phyloP scores from a whole-genome alignment of 2,329 filamentous ascomycete species.

The Aureobasidium mangrovei region DNA sequence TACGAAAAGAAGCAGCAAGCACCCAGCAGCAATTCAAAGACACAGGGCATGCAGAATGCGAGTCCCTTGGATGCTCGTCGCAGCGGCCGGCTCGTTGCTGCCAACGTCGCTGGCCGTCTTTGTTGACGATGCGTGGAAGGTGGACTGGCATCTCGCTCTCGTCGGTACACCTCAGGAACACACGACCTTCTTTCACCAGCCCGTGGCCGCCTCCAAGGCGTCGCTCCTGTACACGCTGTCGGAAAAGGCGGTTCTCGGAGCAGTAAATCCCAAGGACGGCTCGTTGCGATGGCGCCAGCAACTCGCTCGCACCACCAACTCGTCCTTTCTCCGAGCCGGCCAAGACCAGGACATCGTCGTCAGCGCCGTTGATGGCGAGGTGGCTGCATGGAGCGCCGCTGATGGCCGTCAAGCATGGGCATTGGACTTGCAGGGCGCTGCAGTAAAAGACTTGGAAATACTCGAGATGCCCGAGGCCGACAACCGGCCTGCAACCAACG shows the following conservation, averaged over 20 bases:
- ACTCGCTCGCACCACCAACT: constrained; percentile 40
- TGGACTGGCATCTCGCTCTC: constrained; percentile 89
- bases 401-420: constrained; percentile 75
- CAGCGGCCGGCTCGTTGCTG: constrained; percentile 35
- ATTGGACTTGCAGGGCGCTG: constrained; percentile 45
- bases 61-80: constrained; percentile 10
- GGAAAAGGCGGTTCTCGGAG: constrained; percentile 73
- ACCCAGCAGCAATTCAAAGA: background rate
- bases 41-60: constrained; percentile 8
- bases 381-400: constrained; percentile 75
- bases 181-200: constrained; percentile 91
- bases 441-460: constrained; percentile 64
- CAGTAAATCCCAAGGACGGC: constrained; percentile 81
- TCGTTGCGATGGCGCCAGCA: constrained; percentile 78
- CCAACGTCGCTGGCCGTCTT: constrained; percentile 60
- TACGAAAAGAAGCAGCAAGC: background rate
- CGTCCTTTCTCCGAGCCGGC: constrained; percentile 56
- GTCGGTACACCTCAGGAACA: constrained; percentile 72
- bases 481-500: constrained; percentile 43
- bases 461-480: constrained; percentile 55
- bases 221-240: constrained; percentile 87
- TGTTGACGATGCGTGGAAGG: constrained; percentile 78
- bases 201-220: constrained; percentile 70
- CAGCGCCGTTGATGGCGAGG: constrained; percentile 59
- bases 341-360: constrained; percentile 70